Percentiles rank a stretch among this genome's conserved stretches.
Conservation (phyloP, 768 basidiomycete species). For the Tulasnella calospora region DNA sequence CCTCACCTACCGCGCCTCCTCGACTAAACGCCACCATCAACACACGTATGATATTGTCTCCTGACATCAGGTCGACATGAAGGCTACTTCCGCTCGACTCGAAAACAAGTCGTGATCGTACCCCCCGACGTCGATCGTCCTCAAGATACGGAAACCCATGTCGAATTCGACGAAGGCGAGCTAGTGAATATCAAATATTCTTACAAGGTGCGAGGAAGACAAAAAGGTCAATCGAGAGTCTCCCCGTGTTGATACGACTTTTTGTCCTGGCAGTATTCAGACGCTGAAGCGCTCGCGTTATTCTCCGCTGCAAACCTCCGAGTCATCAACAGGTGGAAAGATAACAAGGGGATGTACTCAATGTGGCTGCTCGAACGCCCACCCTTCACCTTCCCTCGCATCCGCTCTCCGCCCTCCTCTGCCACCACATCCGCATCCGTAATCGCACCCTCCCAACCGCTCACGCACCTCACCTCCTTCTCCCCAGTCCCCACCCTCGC, state of each 20-base stretch:
- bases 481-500: conserved; percentile 54
- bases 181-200: conserved; percentile 81
- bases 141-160: conserved; percentile 37
- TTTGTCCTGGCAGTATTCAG: conserved; percentile 62
- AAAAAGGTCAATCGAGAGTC: no score
- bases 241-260: conserved; percentile 8
- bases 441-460: background rate
- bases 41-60: background rate
- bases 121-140: conserved; percentile 35
- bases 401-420: conserved; percentile 41
- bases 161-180: conserved; percentile 65
- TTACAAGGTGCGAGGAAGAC: conserved; percentile 57
- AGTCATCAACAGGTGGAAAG: conserved; percentile 80
- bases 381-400: conserved; percentile 60
- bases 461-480: background rate
- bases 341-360: conserved; percentile 64
- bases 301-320: conserved; percentile 75
- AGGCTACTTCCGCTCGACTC: conserved; percentile 71
- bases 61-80: conserved; percentile 60
- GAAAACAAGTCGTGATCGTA: conserved; percentile 52
- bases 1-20: no score
- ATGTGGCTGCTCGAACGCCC: conserved; percentile 91
- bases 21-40: background rate
- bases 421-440: no score
- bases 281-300: conserved; percentile 58